Evolutionary conservation across 345 rosid species (phyloP), one percentile per base, ranked within the genome.

Genomic region (Moricandia moricandioides): DNA sequence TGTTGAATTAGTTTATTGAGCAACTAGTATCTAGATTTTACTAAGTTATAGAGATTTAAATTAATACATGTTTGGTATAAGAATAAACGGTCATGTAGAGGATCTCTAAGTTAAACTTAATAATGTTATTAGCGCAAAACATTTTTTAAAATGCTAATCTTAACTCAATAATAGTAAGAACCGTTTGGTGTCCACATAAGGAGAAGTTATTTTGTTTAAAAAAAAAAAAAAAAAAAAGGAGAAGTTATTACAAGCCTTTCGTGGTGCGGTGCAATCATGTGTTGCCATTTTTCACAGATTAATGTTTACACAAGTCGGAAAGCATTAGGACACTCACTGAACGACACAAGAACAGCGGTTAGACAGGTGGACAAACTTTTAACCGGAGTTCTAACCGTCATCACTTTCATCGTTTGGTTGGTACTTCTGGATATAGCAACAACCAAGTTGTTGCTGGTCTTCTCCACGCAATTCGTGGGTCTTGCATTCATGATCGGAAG

Each of bases 291-390:
- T 49, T 49, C 54, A 59, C 88, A 93, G 98, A 82, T 93, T 72
- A 83, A 85, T 69, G 95, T 93, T 35, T 91, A 89, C 83, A 82
- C 87, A 47, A 91, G 83, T n/a, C 81, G 96, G 34, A 87, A 79
- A 85, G 90, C 86, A 1, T 82, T 93, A 72, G 88, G 82, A 17
- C 95, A 93, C 82, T 91, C 96, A 63, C 72, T 91, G 56, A 84
- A 81, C 27, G 98, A 91, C 79, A 88, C 97, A 8, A 89, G 88
- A 88, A 91, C 98, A 71, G 97, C 95, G 7, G 98, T 91, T 29
- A 87, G 82, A 72, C 96, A 93, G 68, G 69, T 91, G 76, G 81
- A 83, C 82, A 88, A 86, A 65, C 82, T 93, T 12, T 70, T 89
- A 71, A 78, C 88, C 0, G 96, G 58, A 67, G 70, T 91, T 55